Base-by-base conservation (phyloP, 495 filamentous ascomycete species). In the Hyaloscypha finlandica region DNA sequence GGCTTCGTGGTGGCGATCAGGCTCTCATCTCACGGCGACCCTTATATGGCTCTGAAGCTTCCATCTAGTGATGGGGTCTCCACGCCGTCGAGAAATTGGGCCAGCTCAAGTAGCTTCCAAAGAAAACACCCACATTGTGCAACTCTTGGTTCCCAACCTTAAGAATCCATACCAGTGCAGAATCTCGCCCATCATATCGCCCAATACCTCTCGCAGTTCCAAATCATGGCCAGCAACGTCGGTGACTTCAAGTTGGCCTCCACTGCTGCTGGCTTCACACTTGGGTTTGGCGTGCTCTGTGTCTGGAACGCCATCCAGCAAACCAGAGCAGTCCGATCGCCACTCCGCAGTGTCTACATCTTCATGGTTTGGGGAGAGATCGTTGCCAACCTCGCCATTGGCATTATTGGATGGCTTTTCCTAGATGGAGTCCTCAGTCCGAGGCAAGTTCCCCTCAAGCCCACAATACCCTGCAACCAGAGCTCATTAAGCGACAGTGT, bases 281-380 rank as follows among this genome's bases (percentile, higher is more conserved):
- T 80, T 35, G 78, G 78, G 3, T 80, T 80, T 39, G 78, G 78
- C 3, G 66, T 77, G 48, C 70, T 80, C 58, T 80, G 78, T 45
- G 74, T 75, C 64, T 80, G 78, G 78, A 71, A 69, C 32, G 71
- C 71, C 39, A 68, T 69, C 53, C 59, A 73, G 16, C 71, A 73
- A 32, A 73, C 71, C 32, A 62, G 56, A 25, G 45, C 51, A 30
- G 55, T 57, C 42, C 52, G 61, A 19, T 68, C 60, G 22, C 57
- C 57, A 30, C 59, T 67, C 45, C 30, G 53, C 20, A 67, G 58
- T 48, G 45, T 48, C 39, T 66, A 66, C 51, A 32, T 66, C 6
- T 66, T 33, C 35, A 66, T 81, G 75, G 70, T 81, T 30, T 81
- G 79, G 79, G 63, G 73, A n/a, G 79, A 81, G 60, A 66, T 80